Percentiles rank a stretch among this genome's conserved stretches.
Conservation (phyloP, 1,284 basidiomycete species). For the Malassezia brasiliensis region DNA sequence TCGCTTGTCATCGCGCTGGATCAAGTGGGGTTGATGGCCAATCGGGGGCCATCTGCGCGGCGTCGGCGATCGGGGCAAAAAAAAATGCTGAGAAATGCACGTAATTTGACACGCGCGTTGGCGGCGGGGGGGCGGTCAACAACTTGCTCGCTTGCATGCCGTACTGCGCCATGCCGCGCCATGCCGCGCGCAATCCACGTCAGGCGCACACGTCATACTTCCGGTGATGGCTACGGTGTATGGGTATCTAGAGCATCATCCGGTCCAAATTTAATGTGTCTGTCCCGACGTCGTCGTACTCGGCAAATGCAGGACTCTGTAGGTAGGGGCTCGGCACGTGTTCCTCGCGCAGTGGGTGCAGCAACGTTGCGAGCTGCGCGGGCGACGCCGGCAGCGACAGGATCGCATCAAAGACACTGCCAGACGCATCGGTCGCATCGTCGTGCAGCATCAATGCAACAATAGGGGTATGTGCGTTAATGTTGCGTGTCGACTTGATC, state of each 20-base stretch:
- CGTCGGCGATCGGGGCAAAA: no score
- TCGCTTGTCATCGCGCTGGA: not conserved
- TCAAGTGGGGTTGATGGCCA: no score
- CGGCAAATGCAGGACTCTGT: not conserved
- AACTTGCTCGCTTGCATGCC: no score
- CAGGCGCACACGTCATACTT: no score
- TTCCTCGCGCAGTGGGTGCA: slow-evolving; percentile 46
- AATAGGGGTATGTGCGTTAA: slow-evolving; percentile 77
- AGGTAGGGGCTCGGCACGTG: not conserved
- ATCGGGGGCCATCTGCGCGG: no score
- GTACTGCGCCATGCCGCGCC: no score
- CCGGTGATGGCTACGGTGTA: not conserved
- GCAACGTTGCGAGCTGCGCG: slow-evolving; percentile 14
- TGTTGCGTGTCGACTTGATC: slow-evolving; percentile 87
- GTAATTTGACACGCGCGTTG: no score
- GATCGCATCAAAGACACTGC: slow-evolving; percentile 51
- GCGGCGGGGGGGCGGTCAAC: no score
- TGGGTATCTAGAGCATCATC: not conserved
- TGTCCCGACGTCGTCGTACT: not conserved
- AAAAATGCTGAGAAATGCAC: no score
- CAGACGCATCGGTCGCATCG: slow-evolving; percentile 22
- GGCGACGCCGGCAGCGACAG: slow-evolving; percentile 18
- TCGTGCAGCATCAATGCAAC: slow-evolving; percentile 59
- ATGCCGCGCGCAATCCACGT: no score
- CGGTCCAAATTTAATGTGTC: not conserved